These are phyloP conservation scores for Durotheca rogersii DNA, from an alignment of 495 filamentous ascomycete species.

Conservation along the genomic window DNA sequence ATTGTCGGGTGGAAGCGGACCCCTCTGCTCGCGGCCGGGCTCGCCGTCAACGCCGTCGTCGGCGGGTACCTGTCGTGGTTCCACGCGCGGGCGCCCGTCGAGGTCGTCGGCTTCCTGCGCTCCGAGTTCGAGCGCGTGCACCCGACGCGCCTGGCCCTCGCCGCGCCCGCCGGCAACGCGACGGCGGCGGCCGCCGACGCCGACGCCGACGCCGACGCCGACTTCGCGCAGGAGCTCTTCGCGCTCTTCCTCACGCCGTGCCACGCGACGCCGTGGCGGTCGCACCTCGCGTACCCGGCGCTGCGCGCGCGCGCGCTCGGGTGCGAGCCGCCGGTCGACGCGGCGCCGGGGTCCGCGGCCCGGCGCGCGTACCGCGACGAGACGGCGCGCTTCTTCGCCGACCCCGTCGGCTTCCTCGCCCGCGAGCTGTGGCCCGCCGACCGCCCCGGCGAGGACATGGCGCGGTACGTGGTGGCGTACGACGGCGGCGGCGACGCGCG, in stretches of 20 bases:
- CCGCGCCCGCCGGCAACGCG: constrained; percentile 23
- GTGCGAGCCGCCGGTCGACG: constrained; percentile 82
- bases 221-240: constrained; percentile 53
- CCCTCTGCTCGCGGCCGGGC: constrained; percentile 55
- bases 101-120: constrained; percentile 72
- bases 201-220: constrained; percentile 35
- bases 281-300: constrained; percentile 71
- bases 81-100: constrained; percentile 77
- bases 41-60: constrained; percentile 68
- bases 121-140: constrained; percentile 61
- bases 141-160: constrained; percentile 35
- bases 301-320: constrained; percentile 84
- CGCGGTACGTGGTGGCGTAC: constrained; percentile 58
- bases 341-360: constrained; percentile 49
- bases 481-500: too few relatives aligned
- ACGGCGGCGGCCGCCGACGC: constrained; percentile 22
- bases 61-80: constrained; percentile 70
- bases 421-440: constrained; percentile 43
- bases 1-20: constrained; percentile 45
- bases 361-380: constrained; percentile 76
- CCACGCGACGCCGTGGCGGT: constrained; percentile 96
- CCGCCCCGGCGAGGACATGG: constrained; percentile 46
- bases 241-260: constrained; percentile 95
- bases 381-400: constrained; percentile 82
- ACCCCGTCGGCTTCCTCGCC: constrained; percentile 64